phyloP scores from a whole-genome alignment of 352 stramenopile genomes.

The Pythium rishiriense region DNA sequence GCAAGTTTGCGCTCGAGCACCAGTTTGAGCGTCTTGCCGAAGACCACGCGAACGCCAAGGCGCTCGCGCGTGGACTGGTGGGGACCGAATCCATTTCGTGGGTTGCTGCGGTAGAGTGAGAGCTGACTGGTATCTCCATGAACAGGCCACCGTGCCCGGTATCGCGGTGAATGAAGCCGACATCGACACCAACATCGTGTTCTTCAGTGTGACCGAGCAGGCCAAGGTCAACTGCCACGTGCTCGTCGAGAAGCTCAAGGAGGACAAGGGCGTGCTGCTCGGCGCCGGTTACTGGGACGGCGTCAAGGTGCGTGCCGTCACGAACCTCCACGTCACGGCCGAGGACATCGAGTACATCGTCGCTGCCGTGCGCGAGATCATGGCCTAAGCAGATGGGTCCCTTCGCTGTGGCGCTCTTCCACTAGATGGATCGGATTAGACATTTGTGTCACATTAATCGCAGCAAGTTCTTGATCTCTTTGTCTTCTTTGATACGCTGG shows the following conservation, averaged over 20 bases:
- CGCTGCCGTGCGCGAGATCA: conserved; percentile 50
- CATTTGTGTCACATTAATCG: conserved; percentile 40
- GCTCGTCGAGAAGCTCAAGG: conserved; percentile 58
- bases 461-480: conserved; percentile 71
- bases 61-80: conserved; percentile 60
- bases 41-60: conserved; percentile 81
- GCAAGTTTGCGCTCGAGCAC: conserved; percentile 89
- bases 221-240: conserved; percentile 57
- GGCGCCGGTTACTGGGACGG: conserved; percentile 60
- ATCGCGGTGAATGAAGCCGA: conserved; percentile 57
- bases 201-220: conserved; percentile 59
- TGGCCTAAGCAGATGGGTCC: conserved; percentile 30
- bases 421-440: background rate
- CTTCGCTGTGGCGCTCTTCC: background rate
- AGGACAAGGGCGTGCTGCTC: conserved; percentile 72
- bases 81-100: background rate
- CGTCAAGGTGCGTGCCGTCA: conserved; percentile 65
- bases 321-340: conserved; percentile 70
- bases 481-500: conserved; percentile 58
- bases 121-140: background rate
- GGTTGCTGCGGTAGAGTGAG: background rate
- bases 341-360: conserved; percentile 70
- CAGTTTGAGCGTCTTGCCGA: conserved; percentile 82
- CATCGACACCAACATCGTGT: conserved; percentile 92
- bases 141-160: conserved; percentile 49